Conservation (phyloP, 768 basidiomycete species). For the Krasilnikovozyma curviuscula region DNA sequence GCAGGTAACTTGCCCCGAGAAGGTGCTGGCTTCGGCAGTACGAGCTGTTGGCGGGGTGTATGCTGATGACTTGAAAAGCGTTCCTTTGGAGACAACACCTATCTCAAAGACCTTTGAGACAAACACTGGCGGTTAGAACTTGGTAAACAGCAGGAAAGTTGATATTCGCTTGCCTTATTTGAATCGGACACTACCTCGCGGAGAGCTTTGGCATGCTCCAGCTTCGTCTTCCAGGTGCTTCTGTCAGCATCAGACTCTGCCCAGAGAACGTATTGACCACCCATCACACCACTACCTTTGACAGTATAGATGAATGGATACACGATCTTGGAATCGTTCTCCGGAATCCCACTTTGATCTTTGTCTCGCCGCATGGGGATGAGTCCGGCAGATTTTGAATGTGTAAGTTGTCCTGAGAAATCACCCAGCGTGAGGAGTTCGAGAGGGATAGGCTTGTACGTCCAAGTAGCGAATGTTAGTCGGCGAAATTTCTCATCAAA, state of each 20-base stretch:
- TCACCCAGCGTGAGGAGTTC: slow-evolving; percentile 70
- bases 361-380: slow-evolving; percentile 7
- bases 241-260: slow-evolving; percentile 60
- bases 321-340: slow-evolving; percentile 39
- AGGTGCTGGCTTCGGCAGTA: slow-evolving; percentile 18
- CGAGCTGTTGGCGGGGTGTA: not conserved
- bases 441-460: slow-evolving; percentile 63
- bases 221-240: slow-evolving; percentile 69
- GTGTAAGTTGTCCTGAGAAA: slow-evolving; percentile 32
- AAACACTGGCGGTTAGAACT: not conserved
- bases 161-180: slow-evolving; percentile 38
- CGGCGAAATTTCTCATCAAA: not conserved
- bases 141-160: not conserved
- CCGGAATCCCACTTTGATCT: not conserved
- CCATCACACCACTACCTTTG: slow-evolving; percentile 50
- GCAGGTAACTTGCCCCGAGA: slow-evolving; percentile 50
- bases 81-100: slow-evolving; percentile 20
- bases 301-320: slow-evolving; percentile 80
- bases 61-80: slow-evolving; percentile 3
- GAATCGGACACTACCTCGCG: slow-evolving; percentile 76
- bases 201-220: slow-evolving; percentile 70
- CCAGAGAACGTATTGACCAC: slow-evolving; percentile 70
- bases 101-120: slow-evolving; percentile 56
- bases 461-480: not conserved
- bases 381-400: slow-evolving; percentile 1